Conservation (phyloP, 2,329 filamentous ascomycete genomes). For the Monosporascus cannonballus region DNA sequence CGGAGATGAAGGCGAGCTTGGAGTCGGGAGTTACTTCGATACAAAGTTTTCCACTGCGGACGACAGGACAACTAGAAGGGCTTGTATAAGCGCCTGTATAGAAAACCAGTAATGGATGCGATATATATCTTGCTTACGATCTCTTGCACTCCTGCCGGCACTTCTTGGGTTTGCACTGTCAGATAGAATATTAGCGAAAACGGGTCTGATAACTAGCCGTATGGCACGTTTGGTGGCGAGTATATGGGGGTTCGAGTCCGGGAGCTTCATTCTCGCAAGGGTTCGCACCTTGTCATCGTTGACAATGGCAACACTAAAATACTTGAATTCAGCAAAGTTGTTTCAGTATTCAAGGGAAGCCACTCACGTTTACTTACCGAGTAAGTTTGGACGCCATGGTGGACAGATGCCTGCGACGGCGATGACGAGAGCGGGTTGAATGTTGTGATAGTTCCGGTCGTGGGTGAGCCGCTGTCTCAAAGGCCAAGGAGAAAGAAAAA, state of each 20-base stretch:
- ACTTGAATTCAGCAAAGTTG: constrained; percentile 5
- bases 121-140: constrained; percentile 52
- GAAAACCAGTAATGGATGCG: neutral
- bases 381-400: constrained; percentile 89
- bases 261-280: neutral
- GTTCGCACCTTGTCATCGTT: constrained; percentile 85
- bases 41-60: constrained; percentile 93
- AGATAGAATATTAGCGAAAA: constrained; percentile 14
- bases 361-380: constrained; percentile 55
- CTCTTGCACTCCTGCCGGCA: constrained; percentile 99
- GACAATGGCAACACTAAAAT: constrained; percentile 88
- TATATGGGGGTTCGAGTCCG: constrained; percentile 3
- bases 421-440: constrained; percentile 2
- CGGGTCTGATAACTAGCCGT: constrained; percentile 23
- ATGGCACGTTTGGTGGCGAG: constrained; percentile 29
- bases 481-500: neutral
- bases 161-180: constrained; percentile 92
- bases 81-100: constrained; percentile 9
- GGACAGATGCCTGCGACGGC: constrained; percentile 25
- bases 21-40: constrained; percentile 87
- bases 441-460: neutral
- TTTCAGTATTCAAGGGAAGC: constrained; percentile 1
- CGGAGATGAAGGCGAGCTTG: constrained; percentile 96
- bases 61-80: constrained; percentile 55
- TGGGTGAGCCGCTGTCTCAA: too few species aligned